Evolutionary conservation across 495 filamentous ascomycete genomes (phyloP).

Genomic region (Chaetomium fimeti): DNA sequence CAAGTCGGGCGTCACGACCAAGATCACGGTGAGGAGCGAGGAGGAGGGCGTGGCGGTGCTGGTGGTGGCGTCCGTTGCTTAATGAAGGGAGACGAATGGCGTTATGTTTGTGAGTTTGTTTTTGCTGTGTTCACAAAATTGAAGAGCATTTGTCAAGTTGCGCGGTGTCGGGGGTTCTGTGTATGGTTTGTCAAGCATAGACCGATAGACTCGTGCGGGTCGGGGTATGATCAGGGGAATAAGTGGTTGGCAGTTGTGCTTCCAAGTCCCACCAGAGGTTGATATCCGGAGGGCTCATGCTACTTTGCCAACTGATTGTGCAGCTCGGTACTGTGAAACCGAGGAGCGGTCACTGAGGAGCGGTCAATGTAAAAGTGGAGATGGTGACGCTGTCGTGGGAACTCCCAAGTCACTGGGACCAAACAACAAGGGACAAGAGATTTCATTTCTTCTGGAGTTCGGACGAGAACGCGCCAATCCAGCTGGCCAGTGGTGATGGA

Average conservation of each 20-base stretch:
- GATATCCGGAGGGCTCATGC: no score
- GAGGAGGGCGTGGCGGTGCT: slow-evolving; percentile 87
- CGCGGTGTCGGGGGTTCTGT: slow-evolving; percentile 14
- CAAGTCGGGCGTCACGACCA: slow-evolving; percentile 90
- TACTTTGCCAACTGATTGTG: no score
- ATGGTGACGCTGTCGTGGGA: not conserved
- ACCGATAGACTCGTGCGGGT: slow-evolving; percentile 19
- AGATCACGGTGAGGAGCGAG: slow-evolving; percentile 86
- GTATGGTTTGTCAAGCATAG: not conserved
- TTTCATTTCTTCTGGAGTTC: not conserved
- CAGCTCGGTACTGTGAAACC: no score
- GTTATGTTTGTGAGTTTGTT: slow-evolving; percentile 23
- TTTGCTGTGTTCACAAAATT: slow-evolving; percentile 14
- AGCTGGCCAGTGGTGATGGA: slow-evolving; percentile 6
- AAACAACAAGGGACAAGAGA: no score
- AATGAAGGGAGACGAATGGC: slow-evolving; percentile 41
- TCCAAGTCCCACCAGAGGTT: not conserved
- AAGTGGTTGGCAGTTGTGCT: not conserved
- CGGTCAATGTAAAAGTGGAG: not conserved
- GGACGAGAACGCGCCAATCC: not conserved
- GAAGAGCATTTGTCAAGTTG: slow-evolving; percentile 14
- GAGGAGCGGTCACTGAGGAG: not conserved
- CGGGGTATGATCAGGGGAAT: slow-evolving; percentile 4
- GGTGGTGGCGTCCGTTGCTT: slow-evolving; percentile 82
- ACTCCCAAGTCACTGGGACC: not conserved